Percentiles rank a stretch among this genome's conserved stretches.
phyloP scores from a whole-genome alignment of 1,139 yeast species.

The Dujonia santamariae region DNA sequence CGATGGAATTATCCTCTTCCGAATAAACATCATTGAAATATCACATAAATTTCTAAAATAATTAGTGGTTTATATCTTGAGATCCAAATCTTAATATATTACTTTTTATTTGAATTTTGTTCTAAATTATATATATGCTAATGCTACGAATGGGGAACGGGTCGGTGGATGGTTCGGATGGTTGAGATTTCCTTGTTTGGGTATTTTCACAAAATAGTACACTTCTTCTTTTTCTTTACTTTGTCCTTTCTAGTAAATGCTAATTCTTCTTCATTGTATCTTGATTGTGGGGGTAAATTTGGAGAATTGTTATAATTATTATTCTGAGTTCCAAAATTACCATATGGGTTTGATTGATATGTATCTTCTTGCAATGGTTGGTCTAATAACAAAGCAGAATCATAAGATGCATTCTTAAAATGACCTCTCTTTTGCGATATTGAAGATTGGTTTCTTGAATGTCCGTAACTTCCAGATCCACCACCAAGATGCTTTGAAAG shows the following conservation, averaged over 20 bases:
- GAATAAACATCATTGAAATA: too few species aligned
- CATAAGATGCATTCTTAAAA: slow-evolving; percentile 35
- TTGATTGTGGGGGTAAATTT: slow-evolving; percentile 18
- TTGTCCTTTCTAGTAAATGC: slow-evolving; percentile 36
- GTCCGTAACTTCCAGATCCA: slow-evolving; percentile 13
- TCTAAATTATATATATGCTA: not conserved
- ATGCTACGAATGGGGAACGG: not conserved
- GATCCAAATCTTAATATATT: not conserved
- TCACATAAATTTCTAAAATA: too few species aligned
- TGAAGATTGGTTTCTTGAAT: slow-evolving; percentile 24
- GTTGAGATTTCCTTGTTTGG: not conserved
- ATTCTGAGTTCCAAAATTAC: slow-evolving; percentile 17
- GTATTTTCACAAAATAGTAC: slow-evolving; percentile 28
- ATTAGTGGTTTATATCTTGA: not conserved
- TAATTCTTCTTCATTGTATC: slow-evolving; percentile 41
- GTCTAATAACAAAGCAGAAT: slow-evolving; percentile 36
- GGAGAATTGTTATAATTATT: slow-evolving; percentile 6
- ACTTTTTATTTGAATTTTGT: not conserved
- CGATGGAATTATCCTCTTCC: too few species aligned
- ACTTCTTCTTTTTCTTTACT: slow-evolving; percentile 26
- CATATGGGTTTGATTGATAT: slow-evolving; percentile 30
- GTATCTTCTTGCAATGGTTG: slow-evolving; percentile 38
- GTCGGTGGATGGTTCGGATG: not conserved
- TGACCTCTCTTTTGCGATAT: slow-evolving; percentile 29
- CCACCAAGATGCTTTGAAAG: slow-evolving; percentile 28